Evolutionary conservation across 164 flowering plant genomes (phyloP), one percentile per base, ranked within the genome.

Genomic region (Paratinospora sagittata): DNA sequence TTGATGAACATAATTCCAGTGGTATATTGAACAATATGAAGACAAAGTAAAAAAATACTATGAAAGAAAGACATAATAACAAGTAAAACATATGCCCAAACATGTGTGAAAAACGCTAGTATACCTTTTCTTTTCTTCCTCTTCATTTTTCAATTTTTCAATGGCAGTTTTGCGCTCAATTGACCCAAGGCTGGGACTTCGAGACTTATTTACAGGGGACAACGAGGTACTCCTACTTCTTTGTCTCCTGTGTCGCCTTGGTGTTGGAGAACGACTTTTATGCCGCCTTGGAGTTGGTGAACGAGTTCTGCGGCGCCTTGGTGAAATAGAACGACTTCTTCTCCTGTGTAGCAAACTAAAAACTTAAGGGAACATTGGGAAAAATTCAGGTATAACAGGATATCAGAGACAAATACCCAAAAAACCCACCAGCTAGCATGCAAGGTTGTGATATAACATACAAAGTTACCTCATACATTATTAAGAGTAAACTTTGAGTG

Each of bases 101-200:
- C 61, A 19, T 7, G 8, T 19, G 9, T 21, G n/a, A 55, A 55
- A 55, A 55, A 23, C 27, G 39, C 47, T 11, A 64, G 27, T 16
- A 78, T 83, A 94, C 98, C 98, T 90, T 84, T 90, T 94, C 87
- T 82, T 90, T 77, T 88, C 97, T 75, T 90, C 91, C 77, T 89
- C 97, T 78, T 91, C 97, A 62, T 79, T 87, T 84, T 75, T 86
- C 78, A 83, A 66, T 77, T 85, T 88, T 71, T 87, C 90, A 74
- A 70, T 66, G 13, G 87, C 85, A 78, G 64, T 85, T 81, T 82
- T 92, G 65, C 72, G 84, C 73, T 88, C 93, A 47, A 74, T 24
- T 11, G 87, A 81, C 17, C 83, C 87, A 80, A 82, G 81, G 75
- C 90, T 87, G 47, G 90, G 85, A 77, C 85, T 89, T 8, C 80